Evolutionary conservation across 163 green algal species (phyloP).

Genomic region (Trebouxia gelatinosa): DNA sequence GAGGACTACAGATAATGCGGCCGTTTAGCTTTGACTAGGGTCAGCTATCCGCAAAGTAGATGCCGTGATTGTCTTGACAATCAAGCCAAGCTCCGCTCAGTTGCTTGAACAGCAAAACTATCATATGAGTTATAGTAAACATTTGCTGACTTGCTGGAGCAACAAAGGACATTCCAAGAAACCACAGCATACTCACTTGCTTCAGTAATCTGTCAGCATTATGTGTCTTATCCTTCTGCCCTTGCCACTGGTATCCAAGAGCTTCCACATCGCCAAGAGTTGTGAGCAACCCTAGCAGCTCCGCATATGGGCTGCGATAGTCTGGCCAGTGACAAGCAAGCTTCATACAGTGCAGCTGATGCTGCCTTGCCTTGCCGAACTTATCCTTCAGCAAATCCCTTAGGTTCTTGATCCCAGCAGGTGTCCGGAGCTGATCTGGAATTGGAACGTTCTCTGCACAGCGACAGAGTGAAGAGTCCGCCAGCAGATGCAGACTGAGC

Average conservation of each 20-base stretch:
- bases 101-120: too few species aligned
- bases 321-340: conserved; percentile 16
- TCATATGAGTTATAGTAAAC: too few species aligned
- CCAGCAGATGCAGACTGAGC: too few species aligned
- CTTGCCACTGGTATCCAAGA: conserved; percentile 10
- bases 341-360: conserved; percentile 11
- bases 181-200: not conserved
- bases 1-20: too few species aligned
- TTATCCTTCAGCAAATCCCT: not conserved
- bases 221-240: conserved; percentile 15
- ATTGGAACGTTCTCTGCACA: conserved; percentile 3
- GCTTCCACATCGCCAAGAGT: conserved; percentile 5
- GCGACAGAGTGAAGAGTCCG: not conserved
- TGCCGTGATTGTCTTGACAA: too few species aligned
- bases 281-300: not conserved
- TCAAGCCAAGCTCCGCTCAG: too few species aligned
- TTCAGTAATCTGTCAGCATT: conserved; percentile 17
- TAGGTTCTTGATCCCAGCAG: not conserved
- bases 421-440: not conserved
- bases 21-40: too few species aligned
- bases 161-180: too few species aligned
- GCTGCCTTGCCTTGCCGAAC: not conserved
- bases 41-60: too few species aligned
- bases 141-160: too few species aligned
- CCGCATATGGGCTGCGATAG: not conserved